Base-by-base conservation (phyloP, 1,284 basidiomycete genomes). In the Ceratobasidium sp. region DNA sequence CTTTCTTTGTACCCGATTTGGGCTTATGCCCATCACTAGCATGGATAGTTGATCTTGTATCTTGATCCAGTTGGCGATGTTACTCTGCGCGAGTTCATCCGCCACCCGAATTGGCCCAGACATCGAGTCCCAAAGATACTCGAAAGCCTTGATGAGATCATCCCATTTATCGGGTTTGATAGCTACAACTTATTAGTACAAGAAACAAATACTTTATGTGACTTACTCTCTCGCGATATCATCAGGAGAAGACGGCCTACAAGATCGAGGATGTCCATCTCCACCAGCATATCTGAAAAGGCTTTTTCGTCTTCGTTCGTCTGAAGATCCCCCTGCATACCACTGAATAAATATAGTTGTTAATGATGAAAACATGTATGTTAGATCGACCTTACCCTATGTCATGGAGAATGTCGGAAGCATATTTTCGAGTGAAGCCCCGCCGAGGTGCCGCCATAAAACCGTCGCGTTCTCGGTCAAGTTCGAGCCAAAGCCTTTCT, bases 401-500 rank as follows among this genome's bases (percentile, higher is more conserved):
- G 7, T 10, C 23, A 12, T n/a, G 23, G 26, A 70, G 55, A 5
- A 70, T 39, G 20, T 56, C 15, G 23, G 51, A n/a, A 1, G 51
- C 53, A 44, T 70, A 70, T 10, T 70, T 7, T 3, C 68, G 15
- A 13, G 28, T 53, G 26, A 39, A 26, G 5, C 51, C 28, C 3
- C 49, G 49, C 12, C 33, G 49, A 40, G 3, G 26, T 1, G 40
- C 6, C 55, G 61, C 33, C 61, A 66, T 76, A 10, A 53, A n/a
- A 7, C 20, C 51, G 63, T 67, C 18, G 3, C 63, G 51, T 33
- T 76, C 73, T 7, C 61, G 49, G 40, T 76, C 73, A 28, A 66
- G 42, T 33, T 51, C 73, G 20, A 76, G 33, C 51, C 61, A 44
- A 10, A 76, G 1, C 39, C 63, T 46, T 4, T 40, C 73, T 39